These are phyloP conservation scores for Globisporangium solare DNA, from an alignment of 352 stramenopile species.

Conservation along the genomic window DNA sequence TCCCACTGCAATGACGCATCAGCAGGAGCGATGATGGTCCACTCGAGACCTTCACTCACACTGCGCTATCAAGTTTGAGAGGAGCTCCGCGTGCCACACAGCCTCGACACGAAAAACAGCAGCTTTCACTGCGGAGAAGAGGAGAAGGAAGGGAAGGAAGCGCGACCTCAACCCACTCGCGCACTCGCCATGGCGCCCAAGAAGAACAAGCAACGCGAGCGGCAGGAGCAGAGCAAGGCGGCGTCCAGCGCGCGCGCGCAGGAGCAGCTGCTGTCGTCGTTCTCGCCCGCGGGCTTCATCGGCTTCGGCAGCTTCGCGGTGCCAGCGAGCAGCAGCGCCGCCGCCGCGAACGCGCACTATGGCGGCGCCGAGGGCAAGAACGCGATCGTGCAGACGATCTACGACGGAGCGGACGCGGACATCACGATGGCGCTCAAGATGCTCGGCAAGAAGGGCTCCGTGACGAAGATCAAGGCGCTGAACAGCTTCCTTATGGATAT, in stretches of 20 bases:
- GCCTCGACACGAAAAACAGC: conserved; percentile 4
- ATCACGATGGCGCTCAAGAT: conserved; percentile 80
- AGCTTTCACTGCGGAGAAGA: neutral
- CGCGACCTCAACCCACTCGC: neutral
- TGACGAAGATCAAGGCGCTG: conserved; percentile 83
- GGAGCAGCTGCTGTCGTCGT: conserved; percentile 43
- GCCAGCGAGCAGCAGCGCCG: conserved; percentile 10
- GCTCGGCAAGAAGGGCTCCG: conserved; percentile 74
- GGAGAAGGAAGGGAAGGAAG: neutral
- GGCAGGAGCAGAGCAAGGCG: conserved; percentile 75
- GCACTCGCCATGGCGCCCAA: conserved; percentile 34
- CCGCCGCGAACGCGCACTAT: neutral
- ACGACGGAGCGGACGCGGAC: conserved; percentile 75
- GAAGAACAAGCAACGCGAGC: conserved; percentile 88
- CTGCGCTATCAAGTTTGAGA: neutral
- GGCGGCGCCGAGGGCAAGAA: conserved; percentile 4
- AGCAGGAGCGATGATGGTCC: neutral
- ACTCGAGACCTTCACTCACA: conserved; percentile 7
- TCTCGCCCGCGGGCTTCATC: conserved; percentile 42
- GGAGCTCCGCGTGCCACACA: conserved; percentile 8
- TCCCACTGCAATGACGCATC: neutral
- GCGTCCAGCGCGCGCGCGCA: conserved; percentile 78
- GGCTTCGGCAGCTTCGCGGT: conserved; percentile 61
- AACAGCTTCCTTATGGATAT: conserved; percentile 54
- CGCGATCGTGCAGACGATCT: conserved; percentile 44